Percentiles rank a stretch among this genome's conserved stretches.
phyloP scores from a whole-genome alignment of 352 stramenopile species.

The Sclerospora graminicola region DNA sequence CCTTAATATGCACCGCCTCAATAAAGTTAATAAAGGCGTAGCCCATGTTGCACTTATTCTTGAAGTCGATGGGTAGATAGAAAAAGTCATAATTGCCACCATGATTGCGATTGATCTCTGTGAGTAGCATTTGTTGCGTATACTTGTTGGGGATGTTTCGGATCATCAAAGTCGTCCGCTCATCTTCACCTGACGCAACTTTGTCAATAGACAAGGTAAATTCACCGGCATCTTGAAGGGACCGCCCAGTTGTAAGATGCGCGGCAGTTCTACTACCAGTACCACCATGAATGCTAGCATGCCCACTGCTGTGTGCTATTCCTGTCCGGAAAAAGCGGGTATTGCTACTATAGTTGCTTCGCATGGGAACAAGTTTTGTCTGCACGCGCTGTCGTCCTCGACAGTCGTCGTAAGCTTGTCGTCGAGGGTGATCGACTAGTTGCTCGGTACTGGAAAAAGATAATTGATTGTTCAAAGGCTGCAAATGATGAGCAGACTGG shows the following conservation, averaged over 20 bases:
- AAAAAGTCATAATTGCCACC: slow-evolving; percentile 97
- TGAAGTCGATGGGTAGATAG: slow-evolving; percentile 99
- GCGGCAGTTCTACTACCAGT: slow-evolving; percentile 2
- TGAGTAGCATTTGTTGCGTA: slow-evolving; percentile 97
- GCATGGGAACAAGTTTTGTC: slow-evolving; percentile 18
- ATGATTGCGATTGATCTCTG: slow-evolving; percentile 92
- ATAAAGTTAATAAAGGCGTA: slow-evolving; percentile 99
- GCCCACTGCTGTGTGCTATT: slow-evolving; percentile 4
- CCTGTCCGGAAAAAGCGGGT: slow-evolving; percentile 13
- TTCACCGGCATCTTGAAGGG: slow-evolving; percentile 57
- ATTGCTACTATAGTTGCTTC: slow-evolving; percentile 14
- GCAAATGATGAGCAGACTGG: slow-evolving; percentile 13
- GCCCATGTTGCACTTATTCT: slow-evolving; percentile 99
- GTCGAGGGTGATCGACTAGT: slow-evolving; percentile 14
- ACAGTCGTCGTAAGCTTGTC: slow-evolving; percentile 22
- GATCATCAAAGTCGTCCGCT: slow-evolving; percentile 98
- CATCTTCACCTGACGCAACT: slow-evolving; percentile 84
- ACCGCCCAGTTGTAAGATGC: slow-evolving; percentile 22
- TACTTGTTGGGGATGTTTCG: slow-evolving; percentile 99
- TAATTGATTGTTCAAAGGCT: slow-evolving; percentile 18
- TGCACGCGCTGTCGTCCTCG: slow-evolving; percentile 10
- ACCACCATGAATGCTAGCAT: slow-evolving; percentile 1
- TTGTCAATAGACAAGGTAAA: slow-evolving; percentile 72
- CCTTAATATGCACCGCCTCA: slow-evolving; percentile 59
- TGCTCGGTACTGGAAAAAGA: slow-evolving; percentile 10